Evolutionary conservation across 2,329 filamentous ascomycete genomes (phyloP).

Genomic region (Xylaria sp.): DNA sequence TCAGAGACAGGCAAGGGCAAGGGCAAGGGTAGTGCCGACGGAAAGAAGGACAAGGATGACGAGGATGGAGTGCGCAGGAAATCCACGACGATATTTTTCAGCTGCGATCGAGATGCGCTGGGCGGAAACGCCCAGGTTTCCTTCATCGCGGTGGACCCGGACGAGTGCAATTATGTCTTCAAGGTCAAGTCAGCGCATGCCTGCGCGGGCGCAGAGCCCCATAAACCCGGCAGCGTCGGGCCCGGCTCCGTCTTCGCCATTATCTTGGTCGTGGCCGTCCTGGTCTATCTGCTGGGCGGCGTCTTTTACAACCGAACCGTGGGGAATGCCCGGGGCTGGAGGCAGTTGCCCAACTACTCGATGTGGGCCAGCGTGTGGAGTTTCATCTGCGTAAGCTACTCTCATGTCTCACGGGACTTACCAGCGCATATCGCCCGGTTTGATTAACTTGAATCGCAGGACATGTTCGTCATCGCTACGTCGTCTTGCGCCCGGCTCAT

Average conservation of each 20-base stretch:
- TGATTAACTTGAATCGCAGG: constrained; percentile 48
- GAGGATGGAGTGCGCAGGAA: constrained; percentile 58
- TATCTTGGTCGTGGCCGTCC: constrained; percentile 75
- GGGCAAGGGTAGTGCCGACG: not conserved
- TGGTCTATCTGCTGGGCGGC: constrained; percentile 90
- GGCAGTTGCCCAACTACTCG: constrained; percentile 91
- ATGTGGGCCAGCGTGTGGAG: constrained; percentile 88
- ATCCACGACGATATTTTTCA: constrained; percentile 88
- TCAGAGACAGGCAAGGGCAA: constrained; percentile 18
- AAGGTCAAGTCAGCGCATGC: constrained; percentile 86
- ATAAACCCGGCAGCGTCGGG: constrained; percentile 74
- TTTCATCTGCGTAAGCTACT: constrained; percentile 75
- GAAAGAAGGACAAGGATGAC: constrained; percentile 29
- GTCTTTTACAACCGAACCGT: constrained; percentile 96
- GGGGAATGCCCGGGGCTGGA: constrained; percentile 91
- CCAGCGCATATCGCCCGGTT: constrained; percentile 15
- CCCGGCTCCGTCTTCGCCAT: constrained; percentile 84
- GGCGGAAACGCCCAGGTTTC: constrained; percentile 72
- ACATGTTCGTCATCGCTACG: constrained; percentile 69
- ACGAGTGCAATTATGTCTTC: constrained; percentile 95
- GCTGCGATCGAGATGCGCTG: constrained; percentile 84
- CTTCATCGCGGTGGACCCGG: constrained; percentile 82
- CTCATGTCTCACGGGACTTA: constrained; percentile 4
- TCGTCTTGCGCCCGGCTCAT: constrained; percentile 72
- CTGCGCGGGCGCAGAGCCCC: constrained; percentile 70